Conservation (phyloP, 352 stramenopile species). For the Pythium chondricola region DNA sequence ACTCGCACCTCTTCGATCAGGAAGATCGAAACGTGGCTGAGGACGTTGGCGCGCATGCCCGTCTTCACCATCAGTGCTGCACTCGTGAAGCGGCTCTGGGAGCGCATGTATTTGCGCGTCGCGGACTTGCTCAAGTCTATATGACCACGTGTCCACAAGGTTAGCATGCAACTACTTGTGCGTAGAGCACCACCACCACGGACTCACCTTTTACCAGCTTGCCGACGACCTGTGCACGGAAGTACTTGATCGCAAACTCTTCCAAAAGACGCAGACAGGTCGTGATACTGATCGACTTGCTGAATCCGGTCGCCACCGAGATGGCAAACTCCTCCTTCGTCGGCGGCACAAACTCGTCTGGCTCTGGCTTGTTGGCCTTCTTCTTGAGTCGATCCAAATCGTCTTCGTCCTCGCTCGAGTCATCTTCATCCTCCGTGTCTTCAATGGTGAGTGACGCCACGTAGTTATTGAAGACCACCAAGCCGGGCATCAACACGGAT, state of each 20-base stretch:
- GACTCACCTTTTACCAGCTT: constrained; percentile 87
- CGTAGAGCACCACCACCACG: too few relatives aligned
- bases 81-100: constrained; percentile 43
- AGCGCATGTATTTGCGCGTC: constrained; percentile 68
- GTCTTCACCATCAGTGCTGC: constrained; percentile 70
- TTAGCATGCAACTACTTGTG: neutral
- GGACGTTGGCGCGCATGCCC: constrained; percentile 64
- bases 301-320: constrained; percentile 51
- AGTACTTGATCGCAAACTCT: constrained; percentile 49
- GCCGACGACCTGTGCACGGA: constrained; percentile 47
- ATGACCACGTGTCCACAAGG: neutral
- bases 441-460: constrained; percentile 71
- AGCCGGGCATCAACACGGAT: constrained; percentile 53
- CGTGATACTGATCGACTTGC: constrained; percentile 77
- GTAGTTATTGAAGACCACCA: constrained; percentile 75
- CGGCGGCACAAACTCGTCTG: constrained; percentile 44
- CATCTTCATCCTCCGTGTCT: constrained; percentile 46
- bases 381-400: constrained; percentile 23
- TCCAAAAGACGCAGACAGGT: constrained; percentile 74
- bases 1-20: constrained; percentile 71
- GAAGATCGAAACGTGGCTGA: constrained; percentile 77
- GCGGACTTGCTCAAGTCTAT: constrained; percentile 72
- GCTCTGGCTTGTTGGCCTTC: constrained; percentile 15
- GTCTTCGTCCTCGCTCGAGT: constrained; percentile 23
- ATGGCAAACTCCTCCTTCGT: constrained; percentile 50